phyloP scores from a whole-genome alignment of 305 asterid species.

The Solanum chacoense region DNA sequence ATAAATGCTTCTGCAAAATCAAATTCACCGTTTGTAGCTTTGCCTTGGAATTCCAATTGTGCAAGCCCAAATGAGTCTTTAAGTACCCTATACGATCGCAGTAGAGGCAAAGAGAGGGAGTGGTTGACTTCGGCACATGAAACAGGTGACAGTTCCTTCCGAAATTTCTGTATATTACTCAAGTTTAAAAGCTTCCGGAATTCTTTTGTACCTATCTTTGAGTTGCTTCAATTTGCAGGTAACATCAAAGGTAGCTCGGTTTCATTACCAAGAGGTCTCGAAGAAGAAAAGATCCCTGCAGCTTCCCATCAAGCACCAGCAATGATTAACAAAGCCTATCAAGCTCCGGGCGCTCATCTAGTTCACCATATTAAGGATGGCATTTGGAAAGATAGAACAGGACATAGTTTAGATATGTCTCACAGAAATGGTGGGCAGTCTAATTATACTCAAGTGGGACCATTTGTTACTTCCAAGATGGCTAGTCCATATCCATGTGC shows the following conservation, averaged over 20 bases:
- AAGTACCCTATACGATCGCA: slow-evolving; percentile 21
- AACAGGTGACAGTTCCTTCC: slow-evolving; percentile 35
- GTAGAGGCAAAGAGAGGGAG: slow-evolving; percentile 35
- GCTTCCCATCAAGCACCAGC: slow-evolving; percentile 28
- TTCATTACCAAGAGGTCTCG: slow-evolving; percentile 27
- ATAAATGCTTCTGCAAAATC: slow-evolving; percentile 22
- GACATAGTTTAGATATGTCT: slow-evolving; percentile 25
- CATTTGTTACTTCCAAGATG: slow-evolving; percentile 31
- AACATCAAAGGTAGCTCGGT: slow-evolving; percentile 28
- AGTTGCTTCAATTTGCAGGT: slow-evolving; percentile 33
- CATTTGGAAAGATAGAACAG: slow-evolving; percentile 31
- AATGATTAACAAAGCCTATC: slow-evolving; percentile 29
- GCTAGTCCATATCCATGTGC: slow-evolving; percentile 30
- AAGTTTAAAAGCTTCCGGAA: background rate
- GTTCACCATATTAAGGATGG: slow-evolving; percentile 30
- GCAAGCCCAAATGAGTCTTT: slow-evolving; percentile 17
- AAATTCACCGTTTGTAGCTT: slow-evolving; percentile 27
- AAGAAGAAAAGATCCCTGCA: slow-evolving; percentile 30
- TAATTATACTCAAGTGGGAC: slow-evolving; percentile 27
- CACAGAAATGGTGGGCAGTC: slow-evolving; percentile 22
- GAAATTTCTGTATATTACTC: background rate
- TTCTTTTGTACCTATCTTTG: background rate
- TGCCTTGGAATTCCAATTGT: slow-evolving; percentile 10
- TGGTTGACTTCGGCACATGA: slow-evolving; percentile 37
- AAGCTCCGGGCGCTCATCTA: slow-evolving; percentile 24